Percentiles rank a stretch among this genome's conserved stretches.
Evolutionary conservation across 371 early-diverging fungal species (phyloP).

Genomic region (Mycotypha africana): DNA sequence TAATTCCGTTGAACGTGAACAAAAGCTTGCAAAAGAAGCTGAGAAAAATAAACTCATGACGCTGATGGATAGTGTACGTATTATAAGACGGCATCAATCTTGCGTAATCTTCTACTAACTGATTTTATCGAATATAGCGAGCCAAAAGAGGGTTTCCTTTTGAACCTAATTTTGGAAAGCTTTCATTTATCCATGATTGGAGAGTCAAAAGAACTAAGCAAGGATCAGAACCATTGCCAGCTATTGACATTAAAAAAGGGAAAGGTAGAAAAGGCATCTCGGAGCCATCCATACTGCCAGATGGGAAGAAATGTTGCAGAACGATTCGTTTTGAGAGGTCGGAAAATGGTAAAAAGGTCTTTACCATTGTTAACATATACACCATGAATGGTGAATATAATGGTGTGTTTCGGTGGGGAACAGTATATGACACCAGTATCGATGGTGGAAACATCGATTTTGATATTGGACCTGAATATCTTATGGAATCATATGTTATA

Average conservation of each 20-base stretch:
- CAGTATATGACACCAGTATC: conserved; percentile 46
- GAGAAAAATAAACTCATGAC: conserved; percentile 57
- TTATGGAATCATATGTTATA: conserved; percentile 51
- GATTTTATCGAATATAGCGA: conserved; percentile 16
- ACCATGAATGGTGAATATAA: conserved; percentile 40
- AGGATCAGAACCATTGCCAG: conserved; percentile 41
- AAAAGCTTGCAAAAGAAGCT: conserved; percentile 52
- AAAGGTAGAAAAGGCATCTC: conserved; percentile 31
- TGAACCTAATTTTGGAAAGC: conserved; percentile 51
- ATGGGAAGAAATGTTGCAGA: conserved; percentile 50
- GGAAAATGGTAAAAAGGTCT: conserved; percentile 46
- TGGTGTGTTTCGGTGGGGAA: conserved; percentile 58
- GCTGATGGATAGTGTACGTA: conserved; percentile 54
- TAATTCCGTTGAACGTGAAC: conserved; percentile 57
- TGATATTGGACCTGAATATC: conserved; percentile 51
- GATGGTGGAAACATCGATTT: conserved; percentile 57
- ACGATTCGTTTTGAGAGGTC: conserved; percentile 56
- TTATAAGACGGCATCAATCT: too few relatives aligned
- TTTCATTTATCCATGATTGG: conserved; percentile 62
- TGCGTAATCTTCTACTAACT: too few relatives aligned
- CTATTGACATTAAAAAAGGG: conserved; percentile 50
- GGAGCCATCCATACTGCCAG: conserved; percentile 36
- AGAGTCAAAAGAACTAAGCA: conserved; percentile 43
- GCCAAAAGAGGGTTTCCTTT: conserved; percentile 44
- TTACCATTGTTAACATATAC: conserved; percentile 51